Base-by-base conservation (phyloP, 2,329 filamentous ascomycete genomes). In the Ambrosiella cleistominuta region DNA sequence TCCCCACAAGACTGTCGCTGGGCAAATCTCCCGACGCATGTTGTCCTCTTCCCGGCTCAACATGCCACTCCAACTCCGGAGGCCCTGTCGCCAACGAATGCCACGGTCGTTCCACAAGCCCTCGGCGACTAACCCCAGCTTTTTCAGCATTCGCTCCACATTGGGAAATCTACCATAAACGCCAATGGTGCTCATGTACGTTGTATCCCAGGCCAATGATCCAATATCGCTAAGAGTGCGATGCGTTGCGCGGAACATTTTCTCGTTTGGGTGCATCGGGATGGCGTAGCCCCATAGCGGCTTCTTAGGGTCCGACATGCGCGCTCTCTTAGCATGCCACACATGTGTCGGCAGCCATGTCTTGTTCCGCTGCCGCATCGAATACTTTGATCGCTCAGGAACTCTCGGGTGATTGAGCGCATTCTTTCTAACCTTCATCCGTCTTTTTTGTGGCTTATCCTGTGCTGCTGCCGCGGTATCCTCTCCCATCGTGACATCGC, bases 311-410 rank as follows among this genome's bases (percentile, higher is more conserved):
- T 80, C 77, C 0, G 89, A 89, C 86, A 98, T 94, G 61, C 80
- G 85, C 19, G 93, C 88, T 61, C 93, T 77, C 69, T 98, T 98
- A 1, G 91, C 83, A 70, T 95, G 90, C 79, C 86, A 98, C 63
- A 94, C 72, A 68, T 98, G 93, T 6, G 93, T 97, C 0, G 93
- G 93, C 13, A 98, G 74, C 88, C 91, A 96, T 2, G 86, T 89
- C 73, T 97, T 97, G 68, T 86, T 77, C 51, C 84, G 73, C 67
- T 97, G 91, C 38, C 93, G 82, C 70, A 88, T 93, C 63, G 84
- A 82, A 67, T 88, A 97, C 65, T 84, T 90, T 19, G 71, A 79
- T 27, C 27, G 27, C 50, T 76, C 77, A 1, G 81, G 67, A 54
- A 65, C 68, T 0, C 71, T 72, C 1, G 82, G 68, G 68, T 79